These are phyloP conservation scores for Chenopodium formosanum DNA, from an alignment of 148 eudicot genomes.

Conservation along the genomic window DNA sequence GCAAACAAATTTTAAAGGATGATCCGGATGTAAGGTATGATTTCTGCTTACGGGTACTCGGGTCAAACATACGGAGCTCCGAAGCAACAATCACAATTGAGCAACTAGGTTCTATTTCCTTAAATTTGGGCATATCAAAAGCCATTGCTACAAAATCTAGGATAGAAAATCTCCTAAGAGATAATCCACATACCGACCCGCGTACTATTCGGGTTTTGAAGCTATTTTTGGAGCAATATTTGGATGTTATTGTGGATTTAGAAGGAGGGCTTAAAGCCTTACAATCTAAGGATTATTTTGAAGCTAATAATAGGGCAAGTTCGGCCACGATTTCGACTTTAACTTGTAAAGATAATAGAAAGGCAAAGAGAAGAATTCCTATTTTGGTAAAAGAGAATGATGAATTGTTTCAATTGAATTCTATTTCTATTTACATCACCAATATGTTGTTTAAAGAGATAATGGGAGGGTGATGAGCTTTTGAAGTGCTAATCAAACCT, in stretches of 20 bases:
- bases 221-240: slow-evolving; percentile 1
- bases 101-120: background rate
- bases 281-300: background rate
- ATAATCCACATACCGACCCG: slow-evolving; percentile 11
- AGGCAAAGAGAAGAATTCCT: background rate
- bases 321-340: background rate
- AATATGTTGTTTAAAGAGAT: background rate
- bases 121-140: background rate
- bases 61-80: slow-evolving; percentile 14
- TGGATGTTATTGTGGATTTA: slow-evolving; percentile 12
- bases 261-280: slow-evolving; percentile 8
- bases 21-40: slow-evolving; percentile 8
- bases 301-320: slow-evolving; percentile 14
- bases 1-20: slow-evolving; percentile 2
- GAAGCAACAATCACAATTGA: background rate
- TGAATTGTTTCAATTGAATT: slow-evolving; percentile 8
- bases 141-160: background rate
- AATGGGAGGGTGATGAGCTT: background rate
- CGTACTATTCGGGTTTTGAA: background rate
- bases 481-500: background rate
- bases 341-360: slow-evolving; percentile 16
- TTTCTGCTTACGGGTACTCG: slow-evolving; percentile 7
- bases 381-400: background rate
- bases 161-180: background rate
- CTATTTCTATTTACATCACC: slow-evolving; percentile 9